Evolutionary conservation across 2,329 filamentous ascomycete genomes (phyloP), one percentile per base, ranked within the genome.

Genomic region (Alternaria infectoria): DNA sequence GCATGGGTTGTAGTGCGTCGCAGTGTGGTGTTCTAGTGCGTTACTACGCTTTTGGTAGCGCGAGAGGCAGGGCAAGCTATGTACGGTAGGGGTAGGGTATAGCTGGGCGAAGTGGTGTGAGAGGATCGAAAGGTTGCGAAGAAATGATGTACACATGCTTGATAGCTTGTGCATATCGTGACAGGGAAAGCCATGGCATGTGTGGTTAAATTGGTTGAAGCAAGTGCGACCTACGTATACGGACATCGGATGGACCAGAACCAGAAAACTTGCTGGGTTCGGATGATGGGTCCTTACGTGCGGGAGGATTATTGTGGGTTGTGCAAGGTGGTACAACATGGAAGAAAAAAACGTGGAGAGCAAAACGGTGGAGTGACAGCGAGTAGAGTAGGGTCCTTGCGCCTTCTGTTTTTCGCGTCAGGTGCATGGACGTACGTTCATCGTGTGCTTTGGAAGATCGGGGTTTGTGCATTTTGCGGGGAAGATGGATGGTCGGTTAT

Each of bases 401-500:
- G 21, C 54, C 6, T 5, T 19, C 47, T 21, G 15, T 9, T 17
- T 47, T 54, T 19, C 44, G 44, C 36, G 32, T 60, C 58, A 60
- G 30, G 52, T n/a, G 52, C 54, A 57, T 59, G 36, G 26, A 62
- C 45, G 23, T 19, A 62, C 45, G 23, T 19, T 30, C 25, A 44
- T 54, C 50, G 19, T 30, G 26, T 44, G 25, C 21, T 21, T 36
- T 28, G 44, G 12, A 40, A 49, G 56, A 62, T 59, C 47, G 43
- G 26, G 40, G n/a, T 44, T 28, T 61, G 26, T 21, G 61, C 56
- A 55, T 64, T 61, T 52, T 57, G 57, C 57, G 61, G 57, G 61
- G 61, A 61, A 64, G 46, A 52, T 36, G 51, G 26, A 43, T 21
- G 36, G 32, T 44, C 19, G 19, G 25, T 23, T 23, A 30, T 25